Conservation (phyloP, 2,329 filamentous ascomycete genomes). For the Ophioceras dolichostomum region DNA sequence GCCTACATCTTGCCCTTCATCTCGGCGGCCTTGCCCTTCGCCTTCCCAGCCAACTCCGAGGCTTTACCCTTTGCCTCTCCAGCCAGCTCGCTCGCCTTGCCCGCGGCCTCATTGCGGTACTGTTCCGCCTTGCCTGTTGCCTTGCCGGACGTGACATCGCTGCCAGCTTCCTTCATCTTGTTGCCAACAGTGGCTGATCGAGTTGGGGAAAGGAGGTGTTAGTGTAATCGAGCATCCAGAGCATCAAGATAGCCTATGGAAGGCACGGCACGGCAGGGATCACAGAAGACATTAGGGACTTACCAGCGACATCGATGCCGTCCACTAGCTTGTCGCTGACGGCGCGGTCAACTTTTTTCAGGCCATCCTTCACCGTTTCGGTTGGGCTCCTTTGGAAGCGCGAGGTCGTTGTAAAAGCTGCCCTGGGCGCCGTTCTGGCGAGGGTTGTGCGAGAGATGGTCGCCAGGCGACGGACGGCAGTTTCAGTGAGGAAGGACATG, state of each 20-base stretch:
- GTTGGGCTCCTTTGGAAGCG: conserved; percentile 33
- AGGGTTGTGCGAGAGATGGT: conserved; percentile 23
- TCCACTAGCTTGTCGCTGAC: conserved; percentile 50
- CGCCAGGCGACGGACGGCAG: conserved; percentile 28
- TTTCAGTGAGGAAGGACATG: conserved; percentile 43
- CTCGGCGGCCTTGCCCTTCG: conserved; percentile 21
- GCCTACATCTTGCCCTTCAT: conserved; percentile 25
- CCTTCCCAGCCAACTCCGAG: conserved; percentile 19
- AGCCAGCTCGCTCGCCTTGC: conserved; percentile 13
- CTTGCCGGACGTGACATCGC: conserved; percentile 18
- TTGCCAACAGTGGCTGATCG: conserved; percentile 19
- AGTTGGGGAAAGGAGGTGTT: background rate
- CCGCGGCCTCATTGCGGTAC: conserved; percentile 20
- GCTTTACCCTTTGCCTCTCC: conserved; percentile 24
- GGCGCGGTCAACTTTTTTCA: conserved; percentile 45
- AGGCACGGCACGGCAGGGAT: too few species aligned
- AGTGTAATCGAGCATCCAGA: background rate
- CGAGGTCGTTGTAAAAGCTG: conserved; percentile 35
- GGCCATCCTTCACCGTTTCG: conserved; percentile 44
- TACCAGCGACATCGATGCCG: conserved; percentile 47
- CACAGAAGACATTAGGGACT: too few species aligned
- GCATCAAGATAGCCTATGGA: too few species aligned
- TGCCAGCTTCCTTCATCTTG: conserved; percentile 35
- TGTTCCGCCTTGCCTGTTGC: conserved; percentile 10
- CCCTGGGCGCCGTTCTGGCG: conserved; percentile 20